phyloP scores from a whole-genome alignment of 345 rosid species.

The Dovyalis caffra region DNA sequence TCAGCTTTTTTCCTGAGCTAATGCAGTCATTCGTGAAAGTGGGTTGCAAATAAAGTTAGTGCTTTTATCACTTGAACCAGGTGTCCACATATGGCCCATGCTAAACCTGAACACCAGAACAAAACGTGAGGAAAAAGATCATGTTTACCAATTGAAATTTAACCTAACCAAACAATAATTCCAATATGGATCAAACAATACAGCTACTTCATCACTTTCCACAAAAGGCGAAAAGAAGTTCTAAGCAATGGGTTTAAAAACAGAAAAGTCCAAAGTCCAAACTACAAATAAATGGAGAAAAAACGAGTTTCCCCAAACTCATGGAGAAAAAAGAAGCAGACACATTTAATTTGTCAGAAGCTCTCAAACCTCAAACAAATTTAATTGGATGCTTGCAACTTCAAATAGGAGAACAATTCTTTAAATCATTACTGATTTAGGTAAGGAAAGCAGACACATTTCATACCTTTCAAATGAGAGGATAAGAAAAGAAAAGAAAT shows the following conservation, averaged over 20 bases:
- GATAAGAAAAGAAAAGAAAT: background rate
- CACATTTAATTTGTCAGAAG: too few relatives aligned
- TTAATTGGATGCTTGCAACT: too few relatives aligned
- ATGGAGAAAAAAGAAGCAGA: too few relatives aligned
- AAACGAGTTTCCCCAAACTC: background rate
- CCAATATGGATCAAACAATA: background rate
- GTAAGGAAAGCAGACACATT: too few relatives aligned
- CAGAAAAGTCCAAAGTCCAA: background rate
- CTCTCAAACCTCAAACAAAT: too few relatives aligned
- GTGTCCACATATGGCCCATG: constrained; percentile 99
- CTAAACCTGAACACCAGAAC: constrained; percentile 55
- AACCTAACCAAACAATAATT: background rate
- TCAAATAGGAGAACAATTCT: too few relatives aligned
- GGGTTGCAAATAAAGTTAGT: constrained; percentile 91
- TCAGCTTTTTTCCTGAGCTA: constrained; percentile 60
- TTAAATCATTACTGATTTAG: too few relatives aligned
- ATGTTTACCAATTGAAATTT: background rate
- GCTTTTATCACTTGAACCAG: constrained; percentile 85
- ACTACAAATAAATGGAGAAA: background rate
- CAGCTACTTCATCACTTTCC: background rate
- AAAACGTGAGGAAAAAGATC: background rate
- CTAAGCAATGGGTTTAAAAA: background rate
- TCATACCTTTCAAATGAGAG: too few relatives aligned
- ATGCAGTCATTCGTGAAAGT: constrained; percentile 96
- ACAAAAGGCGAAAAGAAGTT: background rate